These are phyloP conservation scores for Acaromyces ingoldii DNA, from an alignment of 1,284 basidiomycete genomes.

Conservation along the genomic window DNA sequence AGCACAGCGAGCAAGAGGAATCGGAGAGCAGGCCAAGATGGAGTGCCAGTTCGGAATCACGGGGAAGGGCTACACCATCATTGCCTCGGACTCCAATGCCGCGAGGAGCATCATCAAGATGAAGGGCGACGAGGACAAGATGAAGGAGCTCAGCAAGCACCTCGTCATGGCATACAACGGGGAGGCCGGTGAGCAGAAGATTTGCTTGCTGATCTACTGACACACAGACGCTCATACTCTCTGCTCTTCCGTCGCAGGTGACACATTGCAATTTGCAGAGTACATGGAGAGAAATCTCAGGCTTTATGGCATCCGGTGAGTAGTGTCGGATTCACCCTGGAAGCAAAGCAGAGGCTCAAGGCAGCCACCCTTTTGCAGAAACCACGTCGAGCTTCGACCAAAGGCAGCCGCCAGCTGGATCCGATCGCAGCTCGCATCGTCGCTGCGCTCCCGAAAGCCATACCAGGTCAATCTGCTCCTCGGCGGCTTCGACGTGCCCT, in stretches of 20 bases:
- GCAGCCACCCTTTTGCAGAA: slow-evolving; percentile 13
- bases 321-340: background rate
- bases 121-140: slow-evolving; percentile 96
- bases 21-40: slow-evolving; percentile 24
- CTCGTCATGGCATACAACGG: slow-evolving; percentile 92
- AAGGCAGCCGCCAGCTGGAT: slow-evolving; percentile 90
- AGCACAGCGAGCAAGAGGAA: no score
- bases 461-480: slow-evolving; percentile 90
- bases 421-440: slow-evolving; percentile 79
- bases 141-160: slow-evolving; percentile 83
- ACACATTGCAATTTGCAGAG: slow-evolving; percentile 95
- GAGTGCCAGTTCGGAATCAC: slow-evolving; percentile 57
- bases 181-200: slow-evolving; percentile 60
- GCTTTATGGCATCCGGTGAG: slow-evolving; percentile 84
- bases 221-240: background rate
- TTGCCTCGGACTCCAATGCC: slow-evolving; percentile 81
- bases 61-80: slow-evolving; percentile 48
- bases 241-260: slow-evolving; percentile 57
- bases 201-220: background rate
- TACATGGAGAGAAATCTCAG: slow-evolving; percentile 92
- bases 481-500: slow-evolving; percentile 77
- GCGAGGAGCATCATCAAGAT: slow-evolving; percentile 91
- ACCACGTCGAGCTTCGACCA: slow-evolving; percentile 76
- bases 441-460: slow-evolving; percentile 77
- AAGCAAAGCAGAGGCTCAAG: background rate